Base-by-base conservation (phyloP, 2,329 filamentous ascomycete species). In the Pseudocercospora macadamiae region DNA sequence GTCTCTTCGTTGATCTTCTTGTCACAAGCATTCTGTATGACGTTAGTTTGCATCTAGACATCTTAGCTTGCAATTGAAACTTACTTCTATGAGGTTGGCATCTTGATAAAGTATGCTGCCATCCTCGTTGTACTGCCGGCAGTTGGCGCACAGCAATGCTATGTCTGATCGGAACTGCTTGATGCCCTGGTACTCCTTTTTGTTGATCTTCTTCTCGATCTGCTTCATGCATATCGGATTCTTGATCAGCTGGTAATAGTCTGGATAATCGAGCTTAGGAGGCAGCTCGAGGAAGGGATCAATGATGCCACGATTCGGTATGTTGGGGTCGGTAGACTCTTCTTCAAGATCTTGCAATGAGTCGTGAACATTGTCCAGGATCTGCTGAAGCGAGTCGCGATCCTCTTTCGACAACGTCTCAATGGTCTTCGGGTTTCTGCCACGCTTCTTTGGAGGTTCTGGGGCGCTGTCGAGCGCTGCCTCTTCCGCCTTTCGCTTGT, bases 191-290 rank as follows among this genome's bases (percentile, higher is more conserved):
- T 99, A 99, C 72, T 97, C 91, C 71, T 96, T 91, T 76, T 91
- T 93, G 80, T 96, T 97, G 79, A 99, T 96, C 81, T 91, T 93
- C 73, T 89, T 90, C 73, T 91, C 87, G 71, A 99, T 96, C 74
- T 92, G 88, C 68, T 96, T 95, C 89, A 97, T 96, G 71, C 90
- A 93, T 71, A 99, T 97, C 0, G 95, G 95, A 55, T 88, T 89
- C 71, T 89, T 86, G 74, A 99, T 99, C 74, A 97, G 86, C 72
- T 93, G 79, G 74, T 97, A 99, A 79, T 99, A 99, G 73, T 97
- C 93, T 23, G 91, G 89, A 72, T 96, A 99, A 60, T 93, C 87
- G 59, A 88, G 88, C 79, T 91, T 96, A 37, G 91, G 89, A 1
- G 93, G 93, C 28, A 97, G 82, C 71, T 95, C 93, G 75, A 97